These are phyloP conservation scores for Solidago caesia DNA, from an alignment of 129 eudicot genomes.

Conservation along the genomic window DNA sequence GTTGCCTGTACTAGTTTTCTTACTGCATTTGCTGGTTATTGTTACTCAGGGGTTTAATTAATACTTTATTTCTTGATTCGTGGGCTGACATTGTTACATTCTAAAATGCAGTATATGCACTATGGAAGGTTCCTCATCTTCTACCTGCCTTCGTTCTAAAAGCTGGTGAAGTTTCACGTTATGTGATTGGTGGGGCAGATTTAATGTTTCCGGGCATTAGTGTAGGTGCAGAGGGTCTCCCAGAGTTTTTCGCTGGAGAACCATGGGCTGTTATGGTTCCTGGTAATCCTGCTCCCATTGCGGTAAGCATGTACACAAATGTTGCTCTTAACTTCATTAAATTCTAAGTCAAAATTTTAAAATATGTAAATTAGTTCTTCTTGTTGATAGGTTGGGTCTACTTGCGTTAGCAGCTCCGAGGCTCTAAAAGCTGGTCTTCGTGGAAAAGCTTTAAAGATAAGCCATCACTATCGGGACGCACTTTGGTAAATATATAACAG, in stretches of 20 bases:
- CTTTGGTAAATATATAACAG: slow-evolving; percentile 57
- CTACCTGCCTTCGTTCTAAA: slow-evolving; percentile 79
- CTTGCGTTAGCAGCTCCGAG: slow-evolving; percentile 76
- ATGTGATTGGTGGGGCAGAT: slow-evolving; percentile 88
- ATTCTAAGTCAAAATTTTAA: not conserved
- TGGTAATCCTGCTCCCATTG: slow-evolving; percentile 89
- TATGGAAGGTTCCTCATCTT: slow-evolving; percentile 91
- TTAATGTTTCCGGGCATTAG: slow-evolving; percentile 92
- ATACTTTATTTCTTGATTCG: no score
- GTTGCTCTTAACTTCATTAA: not conserved
- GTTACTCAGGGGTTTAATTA: no score
- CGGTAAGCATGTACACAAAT: slow-evolving; percentile 45
- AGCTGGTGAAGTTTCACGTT: slow-evolving; percentile 94
- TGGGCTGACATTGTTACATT: not conserved
- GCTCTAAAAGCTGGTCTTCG: slow-evolving; percentile 90
- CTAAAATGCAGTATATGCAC: slow-evolving; percentile 68
- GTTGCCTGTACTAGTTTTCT: no score
- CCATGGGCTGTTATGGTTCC: slow-evolving; percentile 95
- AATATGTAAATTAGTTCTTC: not conserved
- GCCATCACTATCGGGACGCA: slow-evolving; percentile 70
- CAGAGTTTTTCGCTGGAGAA: slow-evolving; percentile 70
- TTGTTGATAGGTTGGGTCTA: slow-evolving; percentile 72
- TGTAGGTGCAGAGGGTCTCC: slow-evolving; percentile 66
- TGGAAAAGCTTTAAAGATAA: slow-evolving; percentile 81
- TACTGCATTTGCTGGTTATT: no score